Percentiles rank a stretch among this genome's conserved stretches.
phyloP scores from a whole-genome alignment of 2,329 filamentous ascomycete species.

The Calonectria leucothoes region DNA sequence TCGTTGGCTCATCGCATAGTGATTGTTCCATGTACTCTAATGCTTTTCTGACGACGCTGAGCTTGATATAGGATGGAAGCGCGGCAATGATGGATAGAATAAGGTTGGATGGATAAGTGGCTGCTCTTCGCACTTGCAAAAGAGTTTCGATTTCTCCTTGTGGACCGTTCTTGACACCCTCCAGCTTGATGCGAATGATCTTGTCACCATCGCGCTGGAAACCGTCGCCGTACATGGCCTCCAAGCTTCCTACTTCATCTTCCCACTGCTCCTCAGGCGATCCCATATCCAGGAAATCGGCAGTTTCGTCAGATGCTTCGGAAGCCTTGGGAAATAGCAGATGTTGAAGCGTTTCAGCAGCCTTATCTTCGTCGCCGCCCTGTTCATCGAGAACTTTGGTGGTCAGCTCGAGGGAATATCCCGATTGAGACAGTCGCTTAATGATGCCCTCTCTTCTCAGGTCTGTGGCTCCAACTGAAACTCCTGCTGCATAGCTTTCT shows the following conservation, averaged over 20 bases:
- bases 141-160: slow-evolving; percentile 64
- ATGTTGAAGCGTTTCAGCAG: slow-evolving; percentile 83
- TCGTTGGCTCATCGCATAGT: slow-evolving; percentile 86
- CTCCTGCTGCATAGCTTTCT: slow-evolving; percentile 89
- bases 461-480: slow-evolving; percentile 86
- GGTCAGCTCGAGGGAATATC: slow-evolving; percentile 88
- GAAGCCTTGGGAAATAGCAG: slow-evolving; percentile 45
- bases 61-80: slow-evolving; percentile 91
- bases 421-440: slow-evolving; percentile 82
- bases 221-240: slow-evolving; percentile 85
- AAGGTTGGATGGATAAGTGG: slow-evolving; percentile 77
- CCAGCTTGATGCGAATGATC: slow-evolving; percentile 77
- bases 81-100: slow-evolving; percentile 77
- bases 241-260: slow-evolving; percentile 85
- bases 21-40: slow-evolving; percentile 77
- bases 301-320: slow-evolving; percentile 39
- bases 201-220: slow-evolving; percentile 71
- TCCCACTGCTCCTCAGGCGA: slow-evolving; percentile 78
- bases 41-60: slow-evolving; percentile 85
- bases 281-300: slow-evolving; percentile 59
- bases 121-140: slow-evolving; percentile 77
- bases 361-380: slow-evolving; percentile 77
- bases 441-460: slow-evolving; percentile 84
- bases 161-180: slow-evolving; percentile 63
- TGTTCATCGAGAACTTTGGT: slow-evolving; percentile 79